Evolutionary conservation across 2,329 filamentous ascomycete genomes (phyloP), one percentile per base, ranked within the genome.

Genomic region (Talaromyces rugulosus): DNA sequence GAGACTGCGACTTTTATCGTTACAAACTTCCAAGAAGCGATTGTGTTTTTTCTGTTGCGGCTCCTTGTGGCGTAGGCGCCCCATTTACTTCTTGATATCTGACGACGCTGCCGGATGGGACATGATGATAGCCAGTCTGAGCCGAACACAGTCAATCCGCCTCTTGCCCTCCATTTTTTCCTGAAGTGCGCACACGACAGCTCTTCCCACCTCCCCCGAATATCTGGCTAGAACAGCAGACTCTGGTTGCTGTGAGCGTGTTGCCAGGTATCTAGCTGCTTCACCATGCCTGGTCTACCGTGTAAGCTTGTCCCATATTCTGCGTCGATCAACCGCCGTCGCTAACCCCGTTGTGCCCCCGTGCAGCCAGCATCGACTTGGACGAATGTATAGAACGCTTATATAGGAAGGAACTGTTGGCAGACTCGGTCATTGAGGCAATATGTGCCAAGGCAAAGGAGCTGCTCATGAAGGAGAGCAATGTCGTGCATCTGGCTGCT

Each of bases 391-490:
- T 99, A 80, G 88, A 91, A 75, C 90, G 94, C 68, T 86, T 99
- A 59, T 98, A 98, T 81, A 94, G 95, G 75, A 97, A 96, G 77
- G 95, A 98, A 77, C 86, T 99, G 63, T 87, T 99, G 63, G 93
- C 95, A 71, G 95, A 99, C 79, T 96, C 94, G 50, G 93, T 99
- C 68, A 94, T 99, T 78, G 95, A 99, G 81, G 95, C 95, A 72
- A 94, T 99, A 87, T 99, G 95, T 81, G 93, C 95, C 77, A 99
- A 99, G 78, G 95, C 96, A 27, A 99, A 99, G 75, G 95, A 99
- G 82, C 84, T 99, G 69, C 85, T 99, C 69, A 99, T 99, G 95
- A 94, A 96, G 75, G 95, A 99, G 86, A 98, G 94, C 85, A 99
- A 99, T 79, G 95, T 99, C 65, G 95, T 99, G 64, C 95, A 99